These are phyloP conservation scores for Mycosphaerella sp. DNA, from an alignment of 2,329 filamentous ascomycete species.

Conservation along the genomic window DNA sequence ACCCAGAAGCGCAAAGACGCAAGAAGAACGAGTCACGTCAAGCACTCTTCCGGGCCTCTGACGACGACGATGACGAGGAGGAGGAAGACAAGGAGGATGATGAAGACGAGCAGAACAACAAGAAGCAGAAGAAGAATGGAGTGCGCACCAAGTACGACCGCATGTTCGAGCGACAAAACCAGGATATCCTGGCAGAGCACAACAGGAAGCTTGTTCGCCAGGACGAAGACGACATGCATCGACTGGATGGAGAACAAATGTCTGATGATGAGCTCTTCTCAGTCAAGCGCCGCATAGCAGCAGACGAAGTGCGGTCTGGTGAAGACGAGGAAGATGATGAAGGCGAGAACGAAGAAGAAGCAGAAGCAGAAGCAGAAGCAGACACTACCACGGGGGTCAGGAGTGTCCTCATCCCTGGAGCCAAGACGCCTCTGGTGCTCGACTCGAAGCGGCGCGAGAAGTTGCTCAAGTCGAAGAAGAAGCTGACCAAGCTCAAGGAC, in stretches of 20 bases:
- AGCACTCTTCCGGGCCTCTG: constrained; percentile 51
- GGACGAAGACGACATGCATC: constrained; percentile 36
- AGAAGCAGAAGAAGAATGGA: constrained; percentile 51
- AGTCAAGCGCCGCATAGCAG: constrained; percentile 79
- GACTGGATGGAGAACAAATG: constrained; percentile 30
- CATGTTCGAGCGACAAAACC: constrained; percentile 96
- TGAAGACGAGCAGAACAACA: constrained; percentile 44
- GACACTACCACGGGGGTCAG: constrained; percentile 44
- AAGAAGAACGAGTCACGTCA: constrained; percentile 75
- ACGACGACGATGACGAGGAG: constrained; percentile 58
- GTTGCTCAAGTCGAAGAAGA: constrained; percentile 88
- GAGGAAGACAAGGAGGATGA: constrained; percentile 57
- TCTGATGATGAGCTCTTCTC: constrained; percentile 71
- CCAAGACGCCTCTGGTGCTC: constrained; percentile 65
- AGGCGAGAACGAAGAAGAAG: no score
- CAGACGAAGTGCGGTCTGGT: constrained; percentile 49
- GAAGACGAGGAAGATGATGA: constrained; percentile 25
- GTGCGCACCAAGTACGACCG: constrained; percentile 93
- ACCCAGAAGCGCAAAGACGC: constrained; percentile 78
- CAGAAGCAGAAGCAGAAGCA: no score
- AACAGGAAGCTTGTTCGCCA: constrained; percentile 78
- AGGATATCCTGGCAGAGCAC: constrained; percentile 90
- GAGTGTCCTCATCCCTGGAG: constrained; percentile 59
- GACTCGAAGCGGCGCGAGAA: constrained; percentile 96
- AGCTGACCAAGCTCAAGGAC: constrained; percentile 86